Evolutionary conservation across 2,329 filamentous ascomycete genomes (phyloP), one percentile per base, ranked within the genome.

Genomic region (Seiridium unicorne): DNA sequence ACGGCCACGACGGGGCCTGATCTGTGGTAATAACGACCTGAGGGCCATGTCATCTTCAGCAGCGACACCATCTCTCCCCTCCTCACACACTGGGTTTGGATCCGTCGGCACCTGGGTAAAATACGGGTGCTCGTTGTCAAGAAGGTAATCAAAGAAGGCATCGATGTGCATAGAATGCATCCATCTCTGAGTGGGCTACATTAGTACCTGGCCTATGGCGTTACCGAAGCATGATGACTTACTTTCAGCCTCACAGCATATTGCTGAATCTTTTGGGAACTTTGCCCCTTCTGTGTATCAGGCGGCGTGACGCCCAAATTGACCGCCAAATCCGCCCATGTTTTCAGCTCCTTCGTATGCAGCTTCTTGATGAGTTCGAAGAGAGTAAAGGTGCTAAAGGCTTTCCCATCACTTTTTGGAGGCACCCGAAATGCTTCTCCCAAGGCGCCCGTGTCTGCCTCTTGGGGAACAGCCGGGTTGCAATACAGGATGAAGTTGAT

Each of bases 121-220:
- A 74, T 97, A 97, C 0, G 85, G 77, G 73, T 96, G 92, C 34
- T 84, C 79, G 64, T 92, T 92, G 54, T 87, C 86, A 63, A 94
- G 82, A 26, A 96, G 85, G 72, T 92, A 97, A 72, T 96, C 92
- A 69, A 97, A 97, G 73, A 97, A 97, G 9, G 92, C 91, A 79
- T 96, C 92, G 57, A 97, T 87, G 72, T 97, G 93, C 90, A 96
- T 94, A 4, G 93, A 93, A 72, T 92, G 92, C 91, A 97, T 95
- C 93, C 93, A 97, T 70, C 94, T 89, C 91, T 73, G 18, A 36
- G 60, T 54, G n/a, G 4, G 7, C 59, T 13, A 53, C 35, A 57
- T 34, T 35, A 54, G 35, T 35, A n/a, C 35, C 34, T 11, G 31
- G 35, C 11, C 9, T 11, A 35, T 35, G 8, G 18, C n/a, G n/a